phyloP scores from a whole-genome alignment of 768 basidiomycete species.

The Wakefieldia striispora region DNA sequence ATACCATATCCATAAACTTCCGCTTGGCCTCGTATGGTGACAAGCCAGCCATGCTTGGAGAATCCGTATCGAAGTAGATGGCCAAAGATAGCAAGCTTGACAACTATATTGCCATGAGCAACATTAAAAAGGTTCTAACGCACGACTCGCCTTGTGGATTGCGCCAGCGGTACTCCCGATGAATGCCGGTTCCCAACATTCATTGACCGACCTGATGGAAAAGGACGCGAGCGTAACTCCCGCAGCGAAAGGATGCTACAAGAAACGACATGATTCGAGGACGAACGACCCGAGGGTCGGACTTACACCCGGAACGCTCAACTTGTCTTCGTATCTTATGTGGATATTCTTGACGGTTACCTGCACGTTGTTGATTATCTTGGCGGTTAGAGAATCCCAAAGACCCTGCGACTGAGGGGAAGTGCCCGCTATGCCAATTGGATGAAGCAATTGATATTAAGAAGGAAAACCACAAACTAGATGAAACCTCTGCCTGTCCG shows the following conservation, averaged over 20 bases:
- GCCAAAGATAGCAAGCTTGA: conserved; percentile 85
- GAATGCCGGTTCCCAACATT: conserved; percentile 85
- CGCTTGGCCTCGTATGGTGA: conserved; percentile 62
- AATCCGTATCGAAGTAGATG: conserved; percentile 94
- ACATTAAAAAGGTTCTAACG: not conserved
- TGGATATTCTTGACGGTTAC: conserved; percentile 96
- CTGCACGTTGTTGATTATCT: conserved; percentile 95
- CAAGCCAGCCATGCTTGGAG: conserved; percentile 70
- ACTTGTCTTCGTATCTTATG: conserved; percentile 91
- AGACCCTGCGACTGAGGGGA: conserved; percentile 81
- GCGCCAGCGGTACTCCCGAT: conserved; percentile 85
- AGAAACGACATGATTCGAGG: not conserved
- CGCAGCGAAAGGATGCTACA: conserved; percentile 89
- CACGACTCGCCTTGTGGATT: conserved; percentile 74
- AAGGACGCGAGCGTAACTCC: conserved; percentile 88
- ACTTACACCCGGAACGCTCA: conserved; percentile 89
- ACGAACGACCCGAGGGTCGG: not conserved
- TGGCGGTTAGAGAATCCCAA: conserved; percentile 76
- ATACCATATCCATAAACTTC: conserved; percentile 73
- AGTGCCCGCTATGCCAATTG: conserved; percentile 36
- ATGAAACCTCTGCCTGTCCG: conserved; percentile 48
- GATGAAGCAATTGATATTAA: not conserved
- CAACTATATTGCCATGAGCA: conserved; percentile 46
- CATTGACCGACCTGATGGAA: conserved; percentile 85
- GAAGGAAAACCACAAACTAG: conserved; percentile 36